Evolutionary conservation across 2,329 filamentous ascomycete genomes (phyloP), one percentile per base, ranked within the genome.

Genomic region (Zarea fungicola): DNA sequence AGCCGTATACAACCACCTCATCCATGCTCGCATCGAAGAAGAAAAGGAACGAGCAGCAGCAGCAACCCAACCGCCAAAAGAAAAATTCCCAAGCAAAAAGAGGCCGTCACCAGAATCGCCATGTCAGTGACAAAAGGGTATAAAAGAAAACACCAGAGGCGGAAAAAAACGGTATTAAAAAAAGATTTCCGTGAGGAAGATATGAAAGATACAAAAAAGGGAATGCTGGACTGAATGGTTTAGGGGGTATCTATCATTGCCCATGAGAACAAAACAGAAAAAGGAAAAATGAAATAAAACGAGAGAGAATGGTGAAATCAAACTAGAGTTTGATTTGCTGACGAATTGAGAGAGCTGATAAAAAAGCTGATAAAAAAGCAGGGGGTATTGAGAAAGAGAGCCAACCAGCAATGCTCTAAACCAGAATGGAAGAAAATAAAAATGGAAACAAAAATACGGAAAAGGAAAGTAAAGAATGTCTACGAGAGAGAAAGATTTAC

Each of bases 401-500:
- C n/a, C n/a, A 29, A 43, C 13, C 5, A 21, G 6, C 6, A 34
- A 18, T 25, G n/a, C 8, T 31, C 7, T 23, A 13, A 16, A 21
- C n/a, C 21, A n/a, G 11, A 37, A 13, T 13, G 14, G 26, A 4
- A 31, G 14, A 13, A 14, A 29, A 32, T 5, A 42, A 32, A 34
- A 21, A 36, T 4, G 11, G 13, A 25, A 22, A n/a, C 2, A 42
- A 26, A 37, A 18, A 29, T 7, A 29, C 7, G 28, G 16, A 21
- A 32, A 13, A 48, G 18, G 7, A 40, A 26, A 26, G 35, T 32
- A 44, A 40, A 37, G 36, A 34, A 42, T 13, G 13, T 29, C 26
- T 13, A 29, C 26, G 26, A 46, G 29, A 43, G 13, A 21, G n/a
- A 28, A 43, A 25, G 2, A 16, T 52, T 60, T 65, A 69, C 13